Evolutionary conservation across 2,329 filamentous ascomycete genomes (phyloP).

Genomic region (Aspergillus arachidicola): DNA sequence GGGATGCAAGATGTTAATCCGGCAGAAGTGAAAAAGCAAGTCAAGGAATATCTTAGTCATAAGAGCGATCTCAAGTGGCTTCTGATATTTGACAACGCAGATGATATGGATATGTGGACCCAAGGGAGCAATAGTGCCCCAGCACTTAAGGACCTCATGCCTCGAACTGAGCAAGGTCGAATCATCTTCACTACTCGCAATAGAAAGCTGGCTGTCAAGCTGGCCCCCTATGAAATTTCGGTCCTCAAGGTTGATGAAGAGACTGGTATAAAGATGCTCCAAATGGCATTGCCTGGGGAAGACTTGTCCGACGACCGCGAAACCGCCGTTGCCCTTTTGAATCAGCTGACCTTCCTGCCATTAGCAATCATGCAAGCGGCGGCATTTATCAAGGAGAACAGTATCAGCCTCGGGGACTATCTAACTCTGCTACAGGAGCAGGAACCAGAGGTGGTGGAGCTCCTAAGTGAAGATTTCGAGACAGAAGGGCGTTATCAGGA

Average conservation of each 20-base stretch:
- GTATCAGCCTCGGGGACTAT: slow-evolving; percentile 2
- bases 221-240: slow-evolving; percentile 23
- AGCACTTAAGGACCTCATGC: background rate
- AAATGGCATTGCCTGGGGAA: background rate
- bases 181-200: slow-evolving; percentile 33
- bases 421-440: slow-evolving; percentile 10
- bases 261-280: slow-evolving; percentile 5
- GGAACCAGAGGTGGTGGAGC: slow-evolving; percentile 9
- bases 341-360: slow-evolving; percentile 25
- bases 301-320: slow-evolving; percentile 13
- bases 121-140: background rate
- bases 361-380: slow-evolving; percentile 34
- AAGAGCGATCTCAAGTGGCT: background rate
- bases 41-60: background rate
- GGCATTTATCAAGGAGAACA: slow-evolving; percentile 24
- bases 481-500: slow-evolving; percentile 14
- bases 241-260: slow-evolving; percentile 20
- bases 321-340: slow-evolving; percentile 13
- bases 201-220: slow-evolving; percentile 17
- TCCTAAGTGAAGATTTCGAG: slow-evolving; percentile 14
- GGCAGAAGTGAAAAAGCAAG: slow-evolving; percentile 8
- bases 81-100: background rate
- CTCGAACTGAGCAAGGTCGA: background rate
- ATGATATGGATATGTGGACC: background rate
- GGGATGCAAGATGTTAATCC: background rate